phyloP scores from a whole-genome alignment of 345 rosid species.

The Gynandropsis gynandra region DNA sequence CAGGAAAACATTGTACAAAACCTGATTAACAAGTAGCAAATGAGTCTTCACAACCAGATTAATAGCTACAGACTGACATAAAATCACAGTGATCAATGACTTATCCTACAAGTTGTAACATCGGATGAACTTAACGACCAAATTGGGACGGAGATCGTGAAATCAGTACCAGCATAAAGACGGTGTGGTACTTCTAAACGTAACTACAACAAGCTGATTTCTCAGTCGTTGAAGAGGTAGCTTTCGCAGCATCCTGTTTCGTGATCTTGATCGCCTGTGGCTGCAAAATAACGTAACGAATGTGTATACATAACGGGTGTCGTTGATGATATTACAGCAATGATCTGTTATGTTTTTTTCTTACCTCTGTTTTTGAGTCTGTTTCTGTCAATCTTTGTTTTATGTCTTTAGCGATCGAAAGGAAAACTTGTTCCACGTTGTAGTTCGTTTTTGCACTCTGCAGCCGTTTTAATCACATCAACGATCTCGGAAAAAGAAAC shows the following conservation, averaged over 20 bases:
- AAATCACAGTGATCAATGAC: too few relatives aligned
- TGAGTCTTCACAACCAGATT: too few relatives aligned
- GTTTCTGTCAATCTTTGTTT: constrained; percentile 47
- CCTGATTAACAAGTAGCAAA: too few relatives aligned
- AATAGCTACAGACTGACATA: too few relatives aligned
- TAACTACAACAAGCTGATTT: constrained; percentile 60
- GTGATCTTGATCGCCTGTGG: constrained; percentile 65
- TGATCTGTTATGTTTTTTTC: constrained; percentile 4
- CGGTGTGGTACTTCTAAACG: constrained; percentile 22
- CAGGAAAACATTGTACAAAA: too few relatives aligned
- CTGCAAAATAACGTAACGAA: constrained; percentile 24
- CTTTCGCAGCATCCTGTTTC: constrained; percentile 42
- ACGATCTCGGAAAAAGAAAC: background rate
- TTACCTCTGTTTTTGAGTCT: constrained; percentile 29
- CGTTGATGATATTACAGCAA: background rate
- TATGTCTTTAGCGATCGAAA: constrained; percentile 51
- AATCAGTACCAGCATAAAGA: constrained; percentile 1
- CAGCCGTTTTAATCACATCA: constrained; percentile 17
- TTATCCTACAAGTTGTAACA: too few relatives aligned
- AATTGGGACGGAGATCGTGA: too few relatives aligned
- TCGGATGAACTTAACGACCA: too few relatives aligned
- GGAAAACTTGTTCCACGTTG: constrained; percentile 53
- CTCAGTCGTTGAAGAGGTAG: constrained; percentile 38
- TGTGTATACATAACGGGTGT: background rate
- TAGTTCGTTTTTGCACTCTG: constrained; percentile 57